Percentiles rank a stretch among this genome's conserved stretches.
Conservation (phyloP, 345 rosid genomes). For the Salix viminalis region DNA sequence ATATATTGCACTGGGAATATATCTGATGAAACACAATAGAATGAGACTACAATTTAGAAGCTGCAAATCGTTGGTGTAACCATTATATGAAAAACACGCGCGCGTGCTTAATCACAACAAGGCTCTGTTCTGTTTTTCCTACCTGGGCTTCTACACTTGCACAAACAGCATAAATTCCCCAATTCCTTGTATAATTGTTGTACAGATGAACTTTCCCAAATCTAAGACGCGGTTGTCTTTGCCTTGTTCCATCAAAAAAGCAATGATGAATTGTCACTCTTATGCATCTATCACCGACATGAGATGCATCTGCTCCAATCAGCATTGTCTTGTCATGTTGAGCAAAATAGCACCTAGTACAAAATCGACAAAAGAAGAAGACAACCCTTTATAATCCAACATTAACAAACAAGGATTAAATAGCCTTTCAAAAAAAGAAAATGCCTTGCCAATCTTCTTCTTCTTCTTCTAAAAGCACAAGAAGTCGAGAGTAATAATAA, state of each 20-base stretch:
- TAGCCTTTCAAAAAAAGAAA: too few species aligned
- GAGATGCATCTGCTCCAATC: slow-evolving; percentile 82
- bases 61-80: not conserved
- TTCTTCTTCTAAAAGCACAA: too few species aligned
- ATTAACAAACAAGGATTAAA: too few species aligned
- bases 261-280: slow-evolving; percentile 93
- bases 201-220: slow-evolving; percentile 78
- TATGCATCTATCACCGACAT: slow-evolving; percentile 69
- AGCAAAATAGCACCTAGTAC: slow-evolving; percentile 67
- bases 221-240: slow-evolving; percentile 91
- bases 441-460: too few species aligned
- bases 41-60: not conserved
- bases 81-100: not conserved
- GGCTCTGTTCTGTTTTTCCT: not conserved
- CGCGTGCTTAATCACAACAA: too few species aligned
- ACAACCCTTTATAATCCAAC: too few species aligned
- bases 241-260: slow-evolving; percentile 82
- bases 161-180: slow-evolving; percentile 91
- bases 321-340: slow-evolving; percentile 84
- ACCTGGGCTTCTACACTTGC: slow-evolving; percentile 95
- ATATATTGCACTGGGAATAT: slow-evolving; percentile 85
- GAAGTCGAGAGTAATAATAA: too few species aligned
- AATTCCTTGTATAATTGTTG: slow-evolving; percentile 82
- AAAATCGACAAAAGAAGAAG: too few species aligned
- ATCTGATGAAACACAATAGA: slow-evolving; percentile 38